Evolutionary conservation across 192 early-diverging fungal species (phyloP), one percentile per base, ranked within the genome.

Genomic region (Geranomyces michiganensis): DNA sequence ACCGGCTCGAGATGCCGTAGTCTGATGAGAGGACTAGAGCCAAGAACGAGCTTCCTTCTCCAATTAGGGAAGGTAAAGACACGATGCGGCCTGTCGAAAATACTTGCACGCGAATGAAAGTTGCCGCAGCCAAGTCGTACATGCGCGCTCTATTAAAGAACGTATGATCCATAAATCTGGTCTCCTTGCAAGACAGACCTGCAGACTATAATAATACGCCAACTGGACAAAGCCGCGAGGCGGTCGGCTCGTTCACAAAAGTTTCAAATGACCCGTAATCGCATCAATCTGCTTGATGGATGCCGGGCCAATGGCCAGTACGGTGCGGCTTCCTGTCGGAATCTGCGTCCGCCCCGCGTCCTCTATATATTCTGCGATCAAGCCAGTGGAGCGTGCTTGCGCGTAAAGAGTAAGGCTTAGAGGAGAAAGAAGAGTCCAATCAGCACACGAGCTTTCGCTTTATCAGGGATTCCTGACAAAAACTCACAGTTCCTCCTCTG

Each of bases 301-400:
- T 12, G 26, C 70, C 49, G 97, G 97, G 4, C 97, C 97, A 65
- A 99, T 90, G 5, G 92, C 97, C 33, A 95, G 76, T 12, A 99
- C 97, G 1, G 97, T 99, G 32, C 87, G 78, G 9, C 94, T 93
- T 32, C 94, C 94, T 41, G 94, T 88, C 27, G 91, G 92, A 65
- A 99, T 93, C 72, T 96, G 94, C 29, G 94, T 96, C 41, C 89
- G 81, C 13, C 97, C 97, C 8, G 97, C 97, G 78, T 99, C 97
- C 30, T 84, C 84, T 65, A 97, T 95, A 53, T 84, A 88, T 47
- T 88, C 76, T 32, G 92, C 89, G 51, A 89, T 82, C 56, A 95
- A 70, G 31, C 87, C 87, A 29, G 81, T 44, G 30, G 78, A 75
- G 19, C 68, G 69, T 17, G 94, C 94, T 92, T 48, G 46, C 47